Evolutionary conservation across 2,329 filamentous ascomycete species (phyloP).

Genomic region (Hymenoscyphus scutula): DNA sequence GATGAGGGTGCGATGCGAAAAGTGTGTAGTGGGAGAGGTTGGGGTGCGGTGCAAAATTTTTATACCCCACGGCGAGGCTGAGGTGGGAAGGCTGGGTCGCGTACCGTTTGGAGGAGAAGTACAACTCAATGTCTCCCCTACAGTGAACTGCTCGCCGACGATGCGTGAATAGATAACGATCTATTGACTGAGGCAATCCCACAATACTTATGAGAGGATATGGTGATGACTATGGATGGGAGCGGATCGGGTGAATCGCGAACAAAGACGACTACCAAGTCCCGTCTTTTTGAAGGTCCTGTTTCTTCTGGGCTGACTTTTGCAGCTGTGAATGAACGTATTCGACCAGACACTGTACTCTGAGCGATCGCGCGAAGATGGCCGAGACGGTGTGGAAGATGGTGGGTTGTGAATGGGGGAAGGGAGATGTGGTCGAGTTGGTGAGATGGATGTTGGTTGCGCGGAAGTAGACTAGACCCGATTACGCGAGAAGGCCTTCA

Average conservation of each 20-base stretch:
- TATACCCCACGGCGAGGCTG: constrained; percentile 16
- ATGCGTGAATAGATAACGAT: constrained; percentile 19
- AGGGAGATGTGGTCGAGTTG: constrained; percentile 8
- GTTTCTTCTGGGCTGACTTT: constrained; percentile 15
- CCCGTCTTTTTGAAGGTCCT: neutral
- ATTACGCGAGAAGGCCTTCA: constrained; percentile 24
- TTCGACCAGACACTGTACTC: constrained; percentile 16
- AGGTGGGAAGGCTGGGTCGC: constrained; percentile 20
- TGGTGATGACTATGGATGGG: constrained; percentile 8
- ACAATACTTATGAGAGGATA: constrained; percentile 21
- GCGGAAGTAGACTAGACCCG: constrained; percentile 22
- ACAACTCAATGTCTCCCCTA: constrained; percentile 98
- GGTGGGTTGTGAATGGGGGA: constrained; percentile 5
- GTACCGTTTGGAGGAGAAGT: constrained; percentile 81
- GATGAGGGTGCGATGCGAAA: constrained; percentile 17
- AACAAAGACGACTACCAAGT: constrained; percentile 3
- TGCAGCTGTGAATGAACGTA: constrained; percentile 32
- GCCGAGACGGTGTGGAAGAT: constrained; percentile 12
- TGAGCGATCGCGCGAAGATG: neutral
- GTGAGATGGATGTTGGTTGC: constrained; percentile 13
- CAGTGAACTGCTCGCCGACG: constrained; percentile 45
- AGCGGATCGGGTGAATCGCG: neutral
- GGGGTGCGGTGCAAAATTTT: constrained; percentile 9
- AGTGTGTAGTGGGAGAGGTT: constrained; percentile 7
- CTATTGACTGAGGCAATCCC: constrained; percentile 18